A percentile compares a stretch with the other conserved stretches of the same genome.
These are phyloP conservation scores for Dunaliella sp. DNA, from an alignment of 139 green algal species.

Conservation along the genomic window DNA sequence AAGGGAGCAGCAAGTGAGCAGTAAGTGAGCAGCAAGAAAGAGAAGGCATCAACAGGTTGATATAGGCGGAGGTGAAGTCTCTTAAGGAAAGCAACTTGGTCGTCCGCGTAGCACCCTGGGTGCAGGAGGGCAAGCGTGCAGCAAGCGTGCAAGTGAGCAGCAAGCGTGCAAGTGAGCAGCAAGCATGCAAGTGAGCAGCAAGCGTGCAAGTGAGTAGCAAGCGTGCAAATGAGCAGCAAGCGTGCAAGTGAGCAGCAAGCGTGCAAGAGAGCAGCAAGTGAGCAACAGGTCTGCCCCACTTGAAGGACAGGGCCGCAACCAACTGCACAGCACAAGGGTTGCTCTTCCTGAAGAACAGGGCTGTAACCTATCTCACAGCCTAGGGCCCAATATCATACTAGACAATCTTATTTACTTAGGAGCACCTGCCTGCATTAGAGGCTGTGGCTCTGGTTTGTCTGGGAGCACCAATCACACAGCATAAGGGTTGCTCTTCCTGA, in stretches of 20 bases:
- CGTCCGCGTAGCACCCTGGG: conserved; percentile 63
- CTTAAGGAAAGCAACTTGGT: conserved; percentile 40
- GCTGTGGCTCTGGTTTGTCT: not conserved
- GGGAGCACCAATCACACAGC: no score
- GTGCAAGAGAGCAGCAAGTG: conserved; percentile 5
- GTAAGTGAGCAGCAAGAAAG: not conserved
- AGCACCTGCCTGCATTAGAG: not conserved
- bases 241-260: conserved; percentile 42
- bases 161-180: not conserved
- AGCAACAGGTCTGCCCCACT: no score
- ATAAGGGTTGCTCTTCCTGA: conserved; percentile 20
- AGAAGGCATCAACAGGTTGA: not conserved
- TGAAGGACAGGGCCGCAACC: no score
- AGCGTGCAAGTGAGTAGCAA: conserved; percentile 45
- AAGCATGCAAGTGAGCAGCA: not conserved
- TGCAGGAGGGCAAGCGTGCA: conserved; percentile 27
- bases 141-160: not conserved
- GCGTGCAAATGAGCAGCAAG: not conserved
- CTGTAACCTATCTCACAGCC: no score
- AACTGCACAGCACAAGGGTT: no score
- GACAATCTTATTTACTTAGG: no score
- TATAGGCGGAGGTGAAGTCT: not conserved
- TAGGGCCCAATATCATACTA: no score
- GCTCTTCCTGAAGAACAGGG: no score
- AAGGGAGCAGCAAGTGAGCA: not conserved